Conservation (phyloP, 2,329 filamentous ascomycete genomes). For the Teratosphaeria viscida region DNA sequence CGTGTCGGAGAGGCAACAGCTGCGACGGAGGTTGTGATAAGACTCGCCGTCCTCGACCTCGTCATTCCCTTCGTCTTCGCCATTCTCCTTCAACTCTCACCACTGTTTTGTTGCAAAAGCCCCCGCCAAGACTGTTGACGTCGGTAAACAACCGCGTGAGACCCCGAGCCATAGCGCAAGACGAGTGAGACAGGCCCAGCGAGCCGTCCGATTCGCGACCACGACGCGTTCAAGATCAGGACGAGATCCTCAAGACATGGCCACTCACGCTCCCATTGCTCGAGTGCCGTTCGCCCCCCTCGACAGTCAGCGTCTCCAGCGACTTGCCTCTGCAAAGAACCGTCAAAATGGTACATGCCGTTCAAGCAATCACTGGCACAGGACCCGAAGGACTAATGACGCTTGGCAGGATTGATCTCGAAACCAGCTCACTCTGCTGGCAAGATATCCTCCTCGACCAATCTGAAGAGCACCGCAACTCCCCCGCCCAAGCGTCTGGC, state of each 20-base stretch:
- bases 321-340: conserved; percentile 66
- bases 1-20: neutral
- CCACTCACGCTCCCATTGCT: conserved; percentile 21
- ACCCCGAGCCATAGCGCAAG: neutral
- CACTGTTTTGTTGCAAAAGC: neutral
- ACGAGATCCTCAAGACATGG: conserved; percentile 9
- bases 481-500: neutral
- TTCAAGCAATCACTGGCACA: neutral
- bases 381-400: conserved; percentile 2
- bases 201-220: neutral
- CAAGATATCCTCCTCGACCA: neutral
- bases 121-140: neutral
- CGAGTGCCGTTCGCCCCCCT: conserved; percentile 70
- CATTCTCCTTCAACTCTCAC: neutral
- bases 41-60: neutral
- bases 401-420: neutral
- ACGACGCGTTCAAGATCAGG: neutral
- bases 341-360: conserved; percentile 51
- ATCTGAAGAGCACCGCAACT: neutral
- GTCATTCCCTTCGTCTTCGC: neutral
- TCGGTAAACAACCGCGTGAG: neutral
- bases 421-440: neutral
- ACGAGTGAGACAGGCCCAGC: neutral
- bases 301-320: conserved; percentile 58
- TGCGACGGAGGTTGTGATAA: neutral